phyloP scores from a whole-genome alignment of 2,329 filamentous ascomycete genomes.

The Orbilia brochopaga region DNA sequence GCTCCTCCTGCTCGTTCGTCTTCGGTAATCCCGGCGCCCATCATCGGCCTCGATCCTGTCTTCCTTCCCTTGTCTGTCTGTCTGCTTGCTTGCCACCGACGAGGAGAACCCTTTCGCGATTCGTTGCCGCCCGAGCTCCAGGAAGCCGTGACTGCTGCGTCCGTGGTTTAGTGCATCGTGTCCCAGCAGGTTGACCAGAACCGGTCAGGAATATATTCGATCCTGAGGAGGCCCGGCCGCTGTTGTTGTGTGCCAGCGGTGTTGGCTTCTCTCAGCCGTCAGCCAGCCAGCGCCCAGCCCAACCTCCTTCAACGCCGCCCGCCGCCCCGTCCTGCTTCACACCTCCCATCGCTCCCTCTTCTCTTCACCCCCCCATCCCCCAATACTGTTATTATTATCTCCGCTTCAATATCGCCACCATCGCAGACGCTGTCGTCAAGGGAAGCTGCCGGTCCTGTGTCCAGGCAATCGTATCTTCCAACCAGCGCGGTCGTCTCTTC shows the following conservation, averaged over 20 bases:
- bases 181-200: no score
- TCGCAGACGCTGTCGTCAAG: conserved; percentile 1
- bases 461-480: background rate
- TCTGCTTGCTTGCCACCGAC: conserved; percentile 2
- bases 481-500: background rate
- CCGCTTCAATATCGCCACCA: background rate
- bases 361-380: background rate
- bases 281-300: background rate
- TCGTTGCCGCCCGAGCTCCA: conserved; percentile 1
- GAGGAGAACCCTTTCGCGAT: background rate
- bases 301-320: background rate
- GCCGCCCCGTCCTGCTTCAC: no score
- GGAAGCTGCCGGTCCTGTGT: background rate
- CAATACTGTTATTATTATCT: no score
- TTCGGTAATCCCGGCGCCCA: conserved; percentile 1
- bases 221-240: background rate
- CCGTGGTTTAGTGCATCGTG: background rate
- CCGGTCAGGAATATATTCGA: background rate
- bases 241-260: conserved; percentile 3
- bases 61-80: no score
- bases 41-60: background rate
- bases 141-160: background rate
- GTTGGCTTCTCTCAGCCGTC: background rate
- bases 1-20: background rate
- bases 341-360: background rate